phyloP scores from a whole-genome alignment of 1,139 yeast genomes.

The Nakaseomyces kungkrabaensis region DNA sequence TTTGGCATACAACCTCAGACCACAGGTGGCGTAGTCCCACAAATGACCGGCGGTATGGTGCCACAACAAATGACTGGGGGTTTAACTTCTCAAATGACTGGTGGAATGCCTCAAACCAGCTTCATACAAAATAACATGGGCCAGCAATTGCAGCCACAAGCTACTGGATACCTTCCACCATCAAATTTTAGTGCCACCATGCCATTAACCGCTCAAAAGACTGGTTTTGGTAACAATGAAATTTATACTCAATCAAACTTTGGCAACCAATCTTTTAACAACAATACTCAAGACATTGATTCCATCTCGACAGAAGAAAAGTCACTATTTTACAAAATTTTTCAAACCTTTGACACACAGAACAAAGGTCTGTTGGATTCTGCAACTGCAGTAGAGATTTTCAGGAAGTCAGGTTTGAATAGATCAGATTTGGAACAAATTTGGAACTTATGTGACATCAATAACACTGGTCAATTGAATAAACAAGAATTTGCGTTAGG shows the following conservation, averaged over 20 bases:
- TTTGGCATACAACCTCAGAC: conserved; percentile 25
- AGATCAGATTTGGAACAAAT: conserved; percentile 79
- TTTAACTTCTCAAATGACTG: conserved; percentile 5
- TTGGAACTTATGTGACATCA: conserved; percentile 74
- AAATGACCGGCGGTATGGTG: conserved; percentile 34
- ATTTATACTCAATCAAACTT: conserved; percentile 27
- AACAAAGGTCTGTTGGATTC: conserved; percentile 69
- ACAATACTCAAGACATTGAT: conserved; percentile 44
- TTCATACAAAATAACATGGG: conserved; percentile 5
- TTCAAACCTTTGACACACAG: conserved; percentile 73
- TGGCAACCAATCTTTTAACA: conserved; percentile 19
- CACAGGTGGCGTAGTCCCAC: conserved; percentile 31
- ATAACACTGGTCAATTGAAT: conserved; percentile 62
- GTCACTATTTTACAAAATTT: conserved; percentile 74
- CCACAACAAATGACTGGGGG: conserved; percentile 38
- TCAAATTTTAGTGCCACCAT: conserved; percentile 26
- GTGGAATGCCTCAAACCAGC: conserved; percentile 11
- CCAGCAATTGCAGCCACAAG: conserved; percentile 30
- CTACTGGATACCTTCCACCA: conserved; percentile 33
- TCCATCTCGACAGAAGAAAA: conserved; percentile 74
- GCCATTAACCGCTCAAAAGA: conserved; percentile 40
- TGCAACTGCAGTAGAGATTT: conserved; percentile 71
- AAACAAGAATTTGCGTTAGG: conserved; percentile 76
- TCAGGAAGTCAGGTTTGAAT: conserved; percentile 81
- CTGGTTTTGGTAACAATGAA: conserved; percentile 39